Evolutionary conservation across 495 filamentous ascomycete species (phyloP).

Genomic region (Apodospora peruviana): DNA sequence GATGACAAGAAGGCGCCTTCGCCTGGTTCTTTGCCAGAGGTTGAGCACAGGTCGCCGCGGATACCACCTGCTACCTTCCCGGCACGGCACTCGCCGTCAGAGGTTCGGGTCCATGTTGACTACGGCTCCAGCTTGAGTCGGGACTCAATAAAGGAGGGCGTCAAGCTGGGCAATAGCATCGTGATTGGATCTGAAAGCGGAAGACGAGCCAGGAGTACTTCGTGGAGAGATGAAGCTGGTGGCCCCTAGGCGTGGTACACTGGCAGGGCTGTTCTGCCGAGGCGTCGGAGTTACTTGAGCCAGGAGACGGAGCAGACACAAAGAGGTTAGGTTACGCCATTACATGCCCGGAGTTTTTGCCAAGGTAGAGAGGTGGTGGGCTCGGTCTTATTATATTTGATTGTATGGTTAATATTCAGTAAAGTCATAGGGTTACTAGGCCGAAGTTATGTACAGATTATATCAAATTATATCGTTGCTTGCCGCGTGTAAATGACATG

Average conservation of each 20-base stretch:
- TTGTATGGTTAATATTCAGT: no score
- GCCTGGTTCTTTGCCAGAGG: background rate
- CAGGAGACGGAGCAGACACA: background rate
- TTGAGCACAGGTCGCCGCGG: background rate
- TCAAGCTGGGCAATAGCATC: constrained; percentile 14
- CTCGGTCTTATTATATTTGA: no score
- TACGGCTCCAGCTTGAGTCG: constrained; percentile 16
- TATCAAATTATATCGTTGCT: no score
- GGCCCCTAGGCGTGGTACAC: background rate
- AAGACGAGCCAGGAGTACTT: background rate
- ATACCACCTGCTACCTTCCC: background rate
- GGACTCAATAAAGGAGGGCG: constrained; percentile 5
- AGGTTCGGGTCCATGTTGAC: constrained; percentile 17
- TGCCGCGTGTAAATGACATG: no score
- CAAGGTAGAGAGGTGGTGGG: no score
- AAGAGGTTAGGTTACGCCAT: background rate
- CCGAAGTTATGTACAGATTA: no score
- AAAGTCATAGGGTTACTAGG: no score
- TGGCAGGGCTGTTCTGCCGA: background rate
- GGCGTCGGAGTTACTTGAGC: background rate
- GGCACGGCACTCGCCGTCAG: constrained; percentile 5
- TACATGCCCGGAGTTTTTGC: background rate
- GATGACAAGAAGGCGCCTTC: constrained; percentile 2
- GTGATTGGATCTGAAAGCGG: constrained; percentile 8
- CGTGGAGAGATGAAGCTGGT: constrained; percentile 5